Conservation (phyloP, 495 filamentous ascomycete species). For the Acidiella bohemica region DNA sequence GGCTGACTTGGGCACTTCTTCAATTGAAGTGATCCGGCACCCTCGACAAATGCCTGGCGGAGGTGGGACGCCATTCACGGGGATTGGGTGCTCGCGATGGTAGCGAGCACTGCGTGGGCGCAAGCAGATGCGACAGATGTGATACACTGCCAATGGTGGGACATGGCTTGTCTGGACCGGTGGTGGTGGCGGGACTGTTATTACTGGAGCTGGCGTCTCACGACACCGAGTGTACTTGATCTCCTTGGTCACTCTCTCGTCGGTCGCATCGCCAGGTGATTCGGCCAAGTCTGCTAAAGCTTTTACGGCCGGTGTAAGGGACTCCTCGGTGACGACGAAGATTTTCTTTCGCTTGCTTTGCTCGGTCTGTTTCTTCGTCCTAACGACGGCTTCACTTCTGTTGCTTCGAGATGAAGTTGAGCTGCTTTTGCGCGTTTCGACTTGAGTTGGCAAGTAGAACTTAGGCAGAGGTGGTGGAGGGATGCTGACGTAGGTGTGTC, state of each 20-base stretch:
- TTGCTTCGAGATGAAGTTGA: neutral
- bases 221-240: neutral
- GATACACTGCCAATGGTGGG: slow-evolving; percentile 16
- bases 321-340: neutral
- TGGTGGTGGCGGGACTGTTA: neutral
- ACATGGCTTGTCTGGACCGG: neutral
- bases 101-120: slow-evolving; percentile 15
- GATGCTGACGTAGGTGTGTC: slow-evolving; percentile 1
- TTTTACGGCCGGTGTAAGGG: neutral
- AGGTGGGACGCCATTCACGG: slow-evolving; percentile 16
- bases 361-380: slow-evolving; percentile 1
- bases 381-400: neutral
- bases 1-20: slow-evolving; percentile 6
- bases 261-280: slow-evolving; percentile 2
- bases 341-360: neutral
- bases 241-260: slow-evolving; percentile 5
- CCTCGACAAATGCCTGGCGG: slow-evolving; percentile 18
- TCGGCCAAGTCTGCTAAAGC: neutral
- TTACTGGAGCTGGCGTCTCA: neutral
- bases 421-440: neutral
- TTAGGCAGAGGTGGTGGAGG: slow-evolving; percentile 18
- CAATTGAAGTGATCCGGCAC: slow-evolving; percentile 13
- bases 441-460: slow-evolving; percentile 7
- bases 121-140: slow-evolving; percentile 20
- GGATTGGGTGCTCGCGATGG: slow-evolving; percentile 18